Percentiles rank a stretch among this genome's conserved stretches.
Conservation (phyloP, 805 yeast species). For the Pichia eremophila region DNA sequence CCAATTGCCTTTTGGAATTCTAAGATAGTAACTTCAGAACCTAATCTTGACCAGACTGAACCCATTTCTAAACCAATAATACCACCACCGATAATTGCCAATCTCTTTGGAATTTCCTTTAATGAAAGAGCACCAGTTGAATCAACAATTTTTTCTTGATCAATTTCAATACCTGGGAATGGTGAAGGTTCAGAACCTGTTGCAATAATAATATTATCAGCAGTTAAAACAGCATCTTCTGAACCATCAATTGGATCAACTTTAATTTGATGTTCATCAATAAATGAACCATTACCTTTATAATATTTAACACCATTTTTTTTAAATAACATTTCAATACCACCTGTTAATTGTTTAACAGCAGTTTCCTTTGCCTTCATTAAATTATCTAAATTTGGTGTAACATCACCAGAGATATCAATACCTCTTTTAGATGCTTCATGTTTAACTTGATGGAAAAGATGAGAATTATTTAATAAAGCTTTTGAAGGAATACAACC, state of each 20-base stretch:
- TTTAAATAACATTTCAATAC: conserved; percentile 91
- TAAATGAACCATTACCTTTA: conserved; percentile 87
- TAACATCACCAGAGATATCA: conserved; percentile 61
- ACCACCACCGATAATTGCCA: conserved; percentile 97
- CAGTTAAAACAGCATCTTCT: conserved; percentile 62
- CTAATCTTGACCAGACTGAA: conserved; percentile 92
- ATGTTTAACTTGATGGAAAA: conserved; percentile 79
- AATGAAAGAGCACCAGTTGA: conserved; percentile 87
- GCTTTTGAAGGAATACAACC: conserved; percentile 99
- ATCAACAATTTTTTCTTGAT: conserved; percentile 93
- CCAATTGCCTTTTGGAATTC: conserved; percentile 90
- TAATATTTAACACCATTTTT: conserved; percentile 90
- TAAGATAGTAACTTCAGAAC: conserved; percentile 88
- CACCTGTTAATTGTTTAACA: conserved; percentile 83
- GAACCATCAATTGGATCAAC: conserved; percentile 84
- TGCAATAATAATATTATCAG: conserved; percentile 88
- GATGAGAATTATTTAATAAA: conserved; percentile 84
- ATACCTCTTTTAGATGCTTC: conserved; percentile 88
- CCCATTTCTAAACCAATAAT: conserved; percentile 99
- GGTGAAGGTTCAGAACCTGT: conserved; percentile 98
- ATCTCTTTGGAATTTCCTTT: conserved; percentile 82
- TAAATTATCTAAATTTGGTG: conserved; percentile 65
- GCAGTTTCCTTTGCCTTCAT: conserved; percentile 89
- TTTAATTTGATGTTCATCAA: conserved; percentile 66
- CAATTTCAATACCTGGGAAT: conserved; percentile 95